A percentile compares a stretch with the other conserved stretches of the same genome.
phyloP scores from a whole-genome alignment of 306 rosid genomes.

The Prunus armeniaca region DNA sequence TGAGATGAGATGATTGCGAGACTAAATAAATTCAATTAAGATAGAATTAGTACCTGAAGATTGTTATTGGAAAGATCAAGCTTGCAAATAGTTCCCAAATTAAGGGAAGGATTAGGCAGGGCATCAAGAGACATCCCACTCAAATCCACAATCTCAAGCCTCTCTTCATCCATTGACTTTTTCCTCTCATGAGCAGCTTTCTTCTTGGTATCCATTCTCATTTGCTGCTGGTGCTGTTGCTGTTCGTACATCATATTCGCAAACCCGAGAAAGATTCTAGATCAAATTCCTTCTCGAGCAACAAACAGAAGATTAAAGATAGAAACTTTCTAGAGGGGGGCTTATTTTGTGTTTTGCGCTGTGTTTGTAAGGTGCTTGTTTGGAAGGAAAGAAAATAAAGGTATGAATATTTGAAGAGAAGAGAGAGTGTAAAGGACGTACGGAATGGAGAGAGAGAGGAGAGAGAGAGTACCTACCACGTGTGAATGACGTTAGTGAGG shows the following conservation, averaged over 20 bases:
- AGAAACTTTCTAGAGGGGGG: background rate
- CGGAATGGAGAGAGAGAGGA: conserved; percentile 17
- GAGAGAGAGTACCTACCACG: conserved; percentile 15
- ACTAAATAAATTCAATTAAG: background rate
- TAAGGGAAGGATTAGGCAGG: conserved; percentile 68
- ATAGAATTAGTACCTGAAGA: conserved; percentile 53
- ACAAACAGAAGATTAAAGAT: background rate
- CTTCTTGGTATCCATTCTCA: conserved; percentile 22
- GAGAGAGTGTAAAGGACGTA: background rate
- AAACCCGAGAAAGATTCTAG: background rate
- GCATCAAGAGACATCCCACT: conserved; percentile 74
- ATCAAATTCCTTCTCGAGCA: conserved; percentile 3
- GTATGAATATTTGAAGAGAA: background rate
- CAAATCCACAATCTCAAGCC: conserved; percentile 65
- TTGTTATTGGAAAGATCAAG: conserved; percentile 90
- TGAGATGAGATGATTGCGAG: background rate
- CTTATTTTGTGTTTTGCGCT: background rate
- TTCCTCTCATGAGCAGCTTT: conserved; percentile 16
- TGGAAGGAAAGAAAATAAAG: background rate
- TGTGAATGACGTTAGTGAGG: conserved; percentile 21
- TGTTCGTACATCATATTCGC: conserved; percentile 51
- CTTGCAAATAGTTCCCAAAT: conserved; percentile 61
- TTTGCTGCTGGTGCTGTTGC: conserved; percentile 20
- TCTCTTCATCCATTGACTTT: conserved; percentile 35
- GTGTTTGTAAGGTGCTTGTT: conserved; percentile 9